Evolutionary conservation across 2,329 filamentous ascomycete species (phyloP).

Genomic region (Ophiostoma sp.): DNA sequence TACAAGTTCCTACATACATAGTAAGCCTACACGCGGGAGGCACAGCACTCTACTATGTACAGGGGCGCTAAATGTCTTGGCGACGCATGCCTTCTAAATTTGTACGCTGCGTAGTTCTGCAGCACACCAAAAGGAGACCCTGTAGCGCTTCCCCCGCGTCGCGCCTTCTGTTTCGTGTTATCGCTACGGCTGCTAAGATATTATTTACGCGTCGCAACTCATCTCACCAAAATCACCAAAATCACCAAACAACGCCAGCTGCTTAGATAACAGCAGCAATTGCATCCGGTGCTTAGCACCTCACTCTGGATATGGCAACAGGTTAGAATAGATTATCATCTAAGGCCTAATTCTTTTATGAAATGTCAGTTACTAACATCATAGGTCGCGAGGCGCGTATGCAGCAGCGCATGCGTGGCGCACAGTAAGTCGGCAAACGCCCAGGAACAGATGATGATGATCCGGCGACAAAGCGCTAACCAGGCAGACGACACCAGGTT

Average conservation of each 20-base stretch:
- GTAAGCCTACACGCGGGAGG: not conserved
- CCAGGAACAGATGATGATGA: not conserved
- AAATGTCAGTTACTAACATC: not conserved
- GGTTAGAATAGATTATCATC: not conserved
- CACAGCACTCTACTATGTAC: not conserved
- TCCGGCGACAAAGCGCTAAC: not conserved
- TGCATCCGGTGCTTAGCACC: not conserved
- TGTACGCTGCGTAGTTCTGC: not conserved
- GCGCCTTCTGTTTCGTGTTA: slow-evolving; percentile 8
- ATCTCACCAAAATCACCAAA: not conserved
- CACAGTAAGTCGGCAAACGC: slow-evolving; percentile 46
- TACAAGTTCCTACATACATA: too few species aligned
- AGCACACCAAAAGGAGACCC: not conserved
- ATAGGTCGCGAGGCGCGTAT: slow-evolving; percentile 56
- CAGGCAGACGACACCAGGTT: slow-evolving; percentile 49
- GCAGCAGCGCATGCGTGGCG: slow-evolving; percentile 60
- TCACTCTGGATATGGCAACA: slow-evolving; percentile 3
- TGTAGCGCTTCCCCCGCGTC: slow-evolving; percentile 15
- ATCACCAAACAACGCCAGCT: not conserved
- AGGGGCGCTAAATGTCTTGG: slow-evolving; percentile 3
- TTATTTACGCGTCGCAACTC: not conserved
- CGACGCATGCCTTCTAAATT: not conserved
- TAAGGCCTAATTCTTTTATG: not conserved
- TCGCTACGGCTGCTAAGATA: not conserved
- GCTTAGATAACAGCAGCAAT: not conserved